A percentile compares a stretch with the other conserved stretches of the same genome.
Evolutionary conservation across 73 alveolate species (phyloP).

Genomic region (Tetrahymena borealis): DNA sequence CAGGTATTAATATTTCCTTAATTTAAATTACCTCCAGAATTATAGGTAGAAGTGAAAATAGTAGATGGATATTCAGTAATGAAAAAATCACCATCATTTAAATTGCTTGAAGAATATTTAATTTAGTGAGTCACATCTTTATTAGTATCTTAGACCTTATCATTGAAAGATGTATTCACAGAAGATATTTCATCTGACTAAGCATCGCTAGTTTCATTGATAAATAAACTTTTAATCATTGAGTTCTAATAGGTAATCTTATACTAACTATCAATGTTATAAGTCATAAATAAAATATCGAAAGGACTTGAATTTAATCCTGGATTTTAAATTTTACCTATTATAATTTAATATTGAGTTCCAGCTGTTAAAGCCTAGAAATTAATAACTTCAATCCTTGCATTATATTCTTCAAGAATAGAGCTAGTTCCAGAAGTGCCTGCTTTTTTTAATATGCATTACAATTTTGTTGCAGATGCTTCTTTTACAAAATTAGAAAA

Average conservation of each 20-base stretch:
- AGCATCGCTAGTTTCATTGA: neutral
- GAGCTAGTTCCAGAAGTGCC: neutral
- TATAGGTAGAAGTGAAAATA: neutral
- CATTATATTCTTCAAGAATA: neutral
- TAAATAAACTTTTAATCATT: neutral
- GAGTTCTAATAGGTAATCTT: neutral
- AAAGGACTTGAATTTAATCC: neutral
- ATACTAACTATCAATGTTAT: neutral
- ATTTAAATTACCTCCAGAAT: neutral
- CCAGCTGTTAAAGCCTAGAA: neutral
- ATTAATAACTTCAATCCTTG: neutral
- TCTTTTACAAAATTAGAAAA: neutral
- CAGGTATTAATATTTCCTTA: neutral
- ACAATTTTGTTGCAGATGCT: neutral
- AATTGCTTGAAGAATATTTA: neutral
- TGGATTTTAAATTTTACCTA: neutral
- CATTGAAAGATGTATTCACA: neutral
- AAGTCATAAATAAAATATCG: neutral
- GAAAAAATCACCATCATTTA: neutral
- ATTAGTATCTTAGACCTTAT: neutral
- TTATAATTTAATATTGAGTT: neutral
- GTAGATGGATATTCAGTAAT: neutral
- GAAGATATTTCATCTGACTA: neutral
- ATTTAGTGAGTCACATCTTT: neutral
- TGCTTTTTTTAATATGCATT: neutral